These are phyloP conservation scores for Thecaphora thlaspeos DNA, from an alignment of 1,284 basidiomycete species.

Conservation along the genomic window DNA sequence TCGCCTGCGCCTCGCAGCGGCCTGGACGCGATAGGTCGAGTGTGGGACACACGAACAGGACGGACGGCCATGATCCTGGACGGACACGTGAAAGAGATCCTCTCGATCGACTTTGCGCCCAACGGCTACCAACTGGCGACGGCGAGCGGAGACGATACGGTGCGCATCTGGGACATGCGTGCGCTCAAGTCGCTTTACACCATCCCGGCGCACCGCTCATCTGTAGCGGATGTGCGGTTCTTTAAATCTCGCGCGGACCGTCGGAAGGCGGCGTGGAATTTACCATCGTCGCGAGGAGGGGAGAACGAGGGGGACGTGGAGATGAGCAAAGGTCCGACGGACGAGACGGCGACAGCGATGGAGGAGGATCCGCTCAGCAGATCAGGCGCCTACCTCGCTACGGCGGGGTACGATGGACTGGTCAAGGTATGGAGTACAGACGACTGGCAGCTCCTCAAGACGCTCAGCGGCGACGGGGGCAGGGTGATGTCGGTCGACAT, in stretches of 20 bases:
- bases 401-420: slow-evolving; percentile 89
- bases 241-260: slow-evolving; percentile 64
- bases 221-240: slow-evolving; percentile 91
- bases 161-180: slow-evolving; percentile 97
- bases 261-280: slow-evolving; percentile 37
- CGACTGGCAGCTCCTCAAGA: slow-evolving; percentile 89
- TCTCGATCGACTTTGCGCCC: slow-evolving; percentile 86
- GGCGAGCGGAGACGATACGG: slow-evolving; percentile 92
- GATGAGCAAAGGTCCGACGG: slow-evolving; percentile 47
- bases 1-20: slow-evolving; percentile 64
- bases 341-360: slow-evolving; percentile 41
- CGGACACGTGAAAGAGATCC: slow-evolving; percentile 91
- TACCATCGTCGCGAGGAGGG: slow-evolving; percentile 26
- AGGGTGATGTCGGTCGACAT: slow-evolving; percentile 99
- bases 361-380: slow-evolving; percentile 3
- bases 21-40: slow-evolving; percentile 90
- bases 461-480: slow-evolving; percentile 86
- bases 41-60: slow-evolving; percentile 95
- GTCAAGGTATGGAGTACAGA: slow-evolving; percentile 97
- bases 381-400: slow-evolving; percentile 82
- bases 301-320: slow-evolving; percentile 47
- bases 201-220: slow-evolving; percentile 91
- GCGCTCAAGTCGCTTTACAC: slow-evolving; percentile 88
- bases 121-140: slow-evolving; percentile 97
- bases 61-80: slow-evolving; percentile 97